Percentiles rank a stretch among this genome's conserved stretches.
Conservation (phyloP, 306 rosid species). For the Prunus fruticosa region DNA sequence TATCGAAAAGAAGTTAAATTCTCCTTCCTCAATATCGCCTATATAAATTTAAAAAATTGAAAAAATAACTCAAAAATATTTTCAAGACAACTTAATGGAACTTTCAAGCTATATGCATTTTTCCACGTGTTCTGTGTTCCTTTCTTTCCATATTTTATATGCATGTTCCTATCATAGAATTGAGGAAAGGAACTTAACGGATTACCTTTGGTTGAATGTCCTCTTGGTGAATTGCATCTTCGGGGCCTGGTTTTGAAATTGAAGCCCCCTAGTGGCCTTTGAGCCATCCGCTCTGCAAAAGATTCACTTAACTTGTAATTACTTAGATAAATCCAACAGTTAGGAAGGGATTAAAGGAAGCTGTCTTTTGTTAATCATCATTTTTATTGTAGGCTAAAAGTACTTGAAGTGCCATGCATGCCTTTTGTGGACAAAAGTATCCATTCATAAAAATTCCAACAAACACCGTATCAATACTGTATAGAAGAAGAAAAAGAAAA, state of each 20-base stretch:
- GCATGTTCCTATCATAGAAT: background rate
- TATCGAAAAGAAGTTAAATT: too few species aligned
- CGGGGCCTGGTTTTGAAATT: slow-evolving; percentile 18
- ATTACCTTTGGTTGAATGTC: slow-evolving; percentile 90
- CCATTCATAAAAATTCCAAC: background rate
- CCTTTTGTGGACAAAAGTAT: background rate
- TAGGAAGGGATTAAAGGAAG: too few species aligned
- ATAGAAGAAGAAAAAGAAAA: background rate
- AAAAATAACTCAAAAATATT: background rate
- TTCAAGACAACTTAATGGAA: background rate
- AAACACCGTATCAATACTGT: too few species aligned
- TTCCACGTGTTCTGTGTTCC: background rate
- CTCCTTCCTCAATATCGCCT: too few species aligned
- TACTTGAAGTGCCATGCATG: background rate
- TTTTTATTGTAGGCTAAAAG: background rate
- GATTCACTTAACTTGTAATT: too few species aligned
- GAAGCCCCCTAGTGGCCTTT: too few species aligned
- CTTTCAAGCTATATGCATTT: background rate
- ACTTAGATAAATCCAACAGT: too few species aligned
- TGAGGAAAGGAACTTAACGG: background rate
- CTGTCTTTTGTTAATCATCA: too few species aligned
- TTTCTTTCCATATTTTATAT: background rate
- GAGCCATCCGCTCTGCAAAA: too few species aligned
- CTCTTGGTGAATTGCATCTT: slow-evolving; percentile 56
- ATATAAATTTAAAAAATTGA: too few species aligned